Conservation (phyloP, 805 yeast genomes). For the Groenewaldozyma salmanticensis region DNA sequence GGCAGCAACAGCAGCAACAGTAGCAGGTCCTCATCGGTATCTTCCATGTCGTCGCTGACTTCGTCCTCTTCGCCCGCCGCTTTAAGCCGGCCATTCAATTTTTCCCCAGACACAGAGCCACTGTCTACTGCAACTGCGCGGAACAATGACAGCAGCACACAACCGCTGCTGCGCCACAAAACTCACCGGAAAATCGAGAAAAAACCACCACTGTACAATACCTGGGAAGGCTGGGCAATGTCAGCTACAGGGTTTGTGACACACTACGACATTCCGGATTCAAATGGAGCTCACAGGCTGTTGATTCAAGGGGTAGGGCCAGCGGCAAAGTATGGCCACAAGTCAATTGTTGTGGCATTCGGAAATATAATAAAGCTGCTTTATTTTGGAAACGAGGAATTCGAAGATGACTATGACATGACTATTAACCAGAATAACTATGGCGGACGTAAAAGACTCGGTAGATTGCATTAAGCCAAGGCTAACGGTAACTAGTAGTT, state of each 20-base stretch:
- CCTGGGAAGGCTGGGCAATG: constrained; percentile 82
- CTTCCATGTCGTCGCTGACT: neutral
- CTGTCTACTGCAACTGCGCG: neutral
- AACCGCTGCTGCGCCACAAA: no score
- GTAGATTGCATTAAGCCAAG: no score
- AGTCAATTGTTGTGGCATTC: constrained; percentile 63
- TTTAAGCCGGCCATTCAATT: no score
- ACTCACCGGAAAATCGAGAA: constrained; percentile 5
- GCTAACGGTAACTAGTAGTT: no score
- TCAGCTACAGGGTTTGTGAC: constrained; percentile 54
- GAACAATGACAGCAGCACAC: no score
- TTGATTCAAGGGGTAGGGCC: constrained; percentile 51
- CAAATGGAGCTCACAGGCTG: constrained; percentile 25
- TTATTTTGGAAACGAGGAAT: constrained; percentile 66
- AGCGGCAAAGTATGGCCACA: constrained; percentile 63
- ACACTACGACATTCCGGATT: constrained; percentile 47
- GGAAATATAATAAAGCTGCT: constrained; percentile 65
- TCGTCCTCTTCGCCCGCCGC: neutral
- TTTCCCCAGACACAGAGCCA: neutral
- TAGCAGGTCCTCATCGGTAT: no score
- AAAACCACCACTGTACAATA: constrained; percentile 29
- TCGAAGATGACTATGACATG: constrained; percentile 22
- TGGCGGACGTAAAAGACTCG: no score
- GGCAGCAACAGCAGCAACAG: no score
- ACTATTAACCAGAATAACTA: no score